Conservation (phyloP, 495 filamentous ascomycete species). For the Aspergillus mulundensis region DNA sequence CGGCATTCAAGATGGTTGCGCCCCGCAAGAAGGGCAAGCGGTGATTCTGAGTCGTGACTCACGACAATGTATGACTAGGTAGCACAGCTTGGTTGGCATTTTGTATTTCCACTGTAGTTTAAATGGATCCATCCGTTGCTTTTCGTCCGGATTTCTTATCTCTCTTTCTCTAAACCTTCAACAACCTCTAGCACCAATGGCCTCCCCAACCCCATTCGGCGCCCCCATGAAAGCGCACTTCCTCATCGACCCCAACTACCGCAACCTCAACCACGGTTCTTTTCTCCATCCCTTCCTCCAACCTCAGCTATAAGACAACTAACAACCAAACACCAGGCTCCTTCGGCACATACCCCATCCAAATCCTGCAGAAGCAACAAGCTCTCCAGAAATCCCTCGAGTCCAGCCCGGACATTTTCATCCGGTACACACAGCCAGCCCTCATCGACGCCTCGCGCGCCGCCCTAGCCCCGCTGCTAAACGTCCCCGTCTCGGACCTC, state of each 20-base stretch:
- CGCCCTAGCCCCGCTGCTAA: constrained; percentile 59
- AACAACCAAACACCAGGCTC: constrained; percentile 53
- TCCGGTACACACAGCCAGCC: constrained; percentile 56
- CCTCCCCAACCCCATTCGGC: constrained; percentile 46
- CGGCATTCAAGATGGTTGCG: constrained; percentile 83
- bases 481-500: constrained; percentile 56
- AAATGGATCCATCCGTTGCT: neutral
- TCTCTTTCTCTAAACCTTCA: neutral
- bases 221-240: constrained; percentile 65
- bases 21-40: constrained; percentile 91
- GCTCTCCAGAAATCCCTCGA: constrained; percentile 58
- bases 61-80: neutral
- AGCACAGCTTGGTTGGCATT: neutral
- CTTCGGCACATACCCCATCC: constrained; percentile 68
- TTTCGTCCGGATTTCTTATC: neutral
- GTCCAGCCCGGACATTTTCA: constrained; percentile 65
- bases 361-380: constrained; percentile 50
- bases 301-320: neutral
- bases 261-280: constrained; percentile 79
- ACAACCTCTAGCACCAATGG: constrained; percentile 1
- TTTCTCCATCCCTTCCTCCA: constrained; percentile 10
- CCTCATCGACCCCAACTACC: constrained; percentile 61
- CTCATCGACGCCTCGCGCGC: constrained; percentile 60
- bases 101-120: constrained; percentile 4
- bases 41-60: constrained; percentile 26